These are phyloP conservation scores for Shiraia bambusicola DNA, from an alignment of 2,329 filamentous ascomycete species.

Conservation along the genomic window DNA sequence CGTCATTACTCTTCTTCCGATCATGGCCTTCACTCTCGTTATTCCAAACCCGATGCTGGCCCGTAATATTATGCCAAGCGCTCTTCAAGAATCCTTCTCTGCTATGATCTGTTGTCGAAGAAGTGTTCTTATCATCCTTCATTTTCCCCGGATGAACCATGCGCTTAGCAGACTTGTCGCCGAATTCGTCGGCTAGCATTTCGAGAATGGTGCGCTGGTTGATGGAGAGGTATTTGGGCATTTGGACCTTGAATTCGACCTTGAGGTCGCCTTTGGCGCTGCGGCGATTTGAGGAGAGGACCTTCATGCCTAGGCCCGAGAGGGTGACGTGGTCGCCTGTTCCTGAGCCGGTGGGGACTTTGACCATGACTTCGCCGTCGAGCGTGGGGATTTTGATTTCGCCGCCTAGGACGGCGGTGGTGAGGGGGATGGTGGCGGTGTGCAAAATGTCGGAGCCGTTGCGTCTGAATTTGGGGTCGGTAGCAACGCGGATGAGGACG, in stretches of 20 bases:
- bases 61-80: constrained; percentile 90
- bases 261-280: constrained; percentile 76
- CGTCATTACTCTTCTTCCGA: constrained; percentile 39
- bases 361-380: constrained; percentile 86
- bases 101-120: constrained; percentile 55
- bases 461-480: constrained; percentile 86
- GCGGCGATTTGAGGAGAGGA: constrained; percentile 60
- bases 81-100: constrained; percentile 90
- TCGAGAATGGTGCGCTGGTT: constrained; percentile 93
- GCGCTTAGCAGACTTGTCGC: constrained; percentile 85
- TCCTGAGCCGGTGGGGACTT: constrained; percentile 85
- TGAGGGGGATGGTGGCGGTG: constrained; percentile 86
- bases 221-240: constrained; percentile 90
- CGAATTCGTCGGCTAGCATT: constrained; percentile 95
- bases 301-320: constrained; percentile 90
- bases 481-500: constrained; percentile 84
- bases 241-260: constrained; percentile 91
- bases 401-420: constrained; percentile 88
- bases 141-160: constrained; percentile 78
- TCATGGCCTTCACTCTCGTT: constrained; percentile 13
- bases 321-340: constrained; percentile 91
- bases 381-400: constrained; percentile 88
- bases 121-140: constrained; percentile 21
- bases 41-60: constrained; percentile 55
- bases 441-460: constrained; percentile 88